Conservation (phyloP, 2,329 filamentous ascomycete genomes). For the Penicillium palitans region DNA sequence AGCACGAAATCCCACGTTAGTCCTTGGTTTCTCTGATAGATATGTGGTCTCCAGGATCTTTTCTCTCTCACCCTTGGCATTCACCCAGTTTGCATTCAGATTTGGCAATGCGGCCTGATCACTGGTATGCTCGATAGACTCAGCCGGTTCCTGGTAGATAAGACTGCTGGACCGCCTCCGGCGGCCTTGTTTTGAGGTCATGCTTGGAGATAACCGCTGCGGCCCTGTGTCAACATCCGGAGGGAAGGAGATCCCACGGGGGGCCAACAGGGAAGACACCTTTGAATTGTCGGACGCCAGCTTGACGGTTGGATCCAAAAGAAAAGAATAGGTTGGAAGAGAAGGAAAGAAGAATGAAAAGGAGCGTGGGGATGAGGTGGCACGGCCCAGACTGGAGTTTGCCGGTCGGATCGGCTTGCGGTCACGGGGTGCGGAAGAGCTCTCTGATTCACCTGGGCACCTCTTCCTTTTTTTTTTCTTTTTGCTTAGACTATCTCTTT, state of each 20-base stretch:
- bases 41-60: constrained; percentile 4
- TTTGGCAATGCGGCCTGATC: constrained; percentile 95
- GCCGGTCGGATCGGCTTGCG: constrained; percentile 24
- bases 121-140: constrained; percentile 96
- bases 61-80: constrained; percentile 80
- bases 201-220: constrained; percentile 58
- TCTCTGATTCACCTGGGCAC: constrained; percentile 7
- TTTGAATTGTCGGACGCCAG: constrained; percentile 68
- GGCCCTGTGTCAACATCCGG: constrained; percentile 71
- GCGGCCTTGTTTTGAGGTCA: constrained; percentile 67
- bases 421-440: constrained; percentile 22
- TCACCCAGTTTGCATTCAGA: constrained; percentile 97
- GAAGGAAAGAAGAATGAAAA: constrained; percentile 25
- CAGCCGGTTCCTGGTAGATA: constrained; percentile 94
- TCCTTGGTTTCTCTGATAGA: constrained; percentile 3
- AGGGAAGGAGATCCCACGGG: constrained; percentile 89
- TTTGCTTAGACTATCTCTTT: neutral
- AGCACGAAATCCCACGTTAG: constrained; percentile 8
- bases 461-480: constrained; percentile 4
- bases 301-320: constrained; percentile 16
- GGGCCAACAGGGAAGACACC: constrained; percentile 88
- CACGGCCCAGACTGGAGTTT: constrained; percentile 25
- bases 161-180: constrained; percentile 96
- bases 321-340: constrained; percentile 20
- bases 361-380: constrained; percentile 33